phyloP scores from a whole-genome alignment of 192 early-diverging fungal species.

The Umbelopsis isabellina region DNA sequence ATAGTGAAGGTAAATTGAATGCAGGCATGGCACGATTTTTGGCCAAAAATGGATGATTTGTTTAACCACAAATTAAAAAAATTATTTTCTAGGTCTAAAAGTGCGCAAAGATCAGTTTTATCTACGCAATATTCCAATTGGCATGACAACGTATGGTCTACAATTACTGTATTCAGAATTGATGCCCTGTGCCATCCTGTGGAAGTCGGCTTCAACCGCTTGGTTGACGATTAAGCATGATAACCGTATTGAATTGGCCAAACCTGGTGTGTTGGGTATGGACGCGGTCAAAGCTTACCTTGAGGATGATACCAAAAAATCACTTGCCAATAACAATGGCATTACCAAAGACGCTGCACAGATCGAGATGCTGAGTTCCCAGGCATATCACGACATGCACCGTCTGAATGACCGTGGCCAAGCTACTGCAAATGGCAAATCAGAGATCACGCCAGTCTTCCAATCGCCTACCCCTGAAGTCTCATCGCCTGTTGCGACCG shows the following conservation, averaged over 20 bases:
- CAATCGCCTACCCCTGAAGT: background rate
- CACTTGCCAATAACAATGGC: slow-evolving; percentile 35
- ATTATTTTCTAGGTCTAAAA: slow-evolving; percentile 42
- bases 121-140: slow-evolving; percentile 56
- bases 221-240: slow-evolving; percentile 54
- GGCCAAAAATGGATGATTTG: background rate
- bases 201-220: slow-evolving; percentile 53
- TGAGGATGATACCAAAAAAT: slow-evolving; percentile 29
- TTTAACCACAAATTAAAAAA: background rate
- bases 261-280: slow-evolving; percentile 43
- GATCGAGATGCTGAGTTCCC: slow-evolving; percentile 44
- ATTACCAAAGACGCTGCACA: slow-evolving; percentile 44
- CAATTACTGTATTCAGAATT: slow-evolving; percentile 51
- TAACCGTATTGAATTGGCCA: slow-evolving; percentile 24
- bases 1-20: slow-evolving; percentile 12
- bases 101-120: slow-evolving; percentile 51
- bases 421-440: background rate
- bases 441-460: background rate
- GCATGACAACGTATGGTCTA: slow-evolving; percentile 50
- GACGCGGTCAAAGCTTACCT: slow-evolving; percentile 40
- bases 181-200: slow-evolving; percentile 49
- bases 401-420: background rate
- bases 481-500: slow-evolving; percentile 20
- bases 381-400: slow-evolving; percentile 37
- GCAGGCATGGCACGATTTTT: too few species aligned